Percentiles rank a stretch among this genome's conserved stretches.
phyloP scores from a whole-genome alignment of 768 basidiomycete genomes.

The Pleurotus tuber-regium region DNA sequence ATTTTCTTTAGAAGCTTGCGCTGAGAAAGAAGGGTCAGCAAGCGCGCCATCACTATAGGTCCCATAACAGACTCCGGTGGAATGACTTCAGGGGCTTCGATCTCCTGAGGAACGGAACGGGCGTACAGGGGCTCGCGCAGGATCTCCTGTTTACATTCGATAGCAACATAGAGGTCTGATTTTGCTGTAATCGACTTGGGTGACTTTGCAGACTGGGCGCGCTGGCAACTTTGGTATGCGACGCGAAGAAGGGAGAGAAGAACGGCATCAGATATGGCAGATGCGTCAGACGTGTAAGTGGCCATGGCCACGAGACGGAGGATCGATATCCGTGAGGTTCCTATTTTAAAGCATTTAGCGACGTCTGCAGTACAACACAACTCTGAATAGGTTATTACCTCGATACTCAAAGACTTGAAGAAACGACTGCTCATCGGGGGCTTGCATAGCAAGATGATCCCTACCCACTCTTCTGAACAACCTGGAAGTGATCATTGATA shows the following conservation, averaged over 20 bases:
- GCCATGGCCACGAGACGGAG: constrained; percentile 26
- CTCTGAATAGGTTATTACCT: constrained; percentile 12
- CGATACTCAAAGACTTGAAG: constrained; percentile 18
- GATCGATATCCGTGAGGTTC: constrained; percentile 23
- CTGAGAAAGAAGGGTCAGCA: constrained; percentile 26
- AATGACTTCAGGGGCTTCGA: constrained; percentile 19
- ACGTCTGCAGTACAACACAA: too few species aligned
- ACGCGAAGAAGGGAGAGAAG: constrained; percentile 25
- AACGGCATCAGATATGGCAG: constrained; percentile 20
- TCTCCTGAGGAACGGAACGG: constrained; percentile 12
- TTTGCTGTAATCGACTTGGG: background rate
- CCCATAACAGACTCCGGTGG: constrained; percentile 23
- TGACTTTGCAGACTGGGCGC: constrained; percentile 11
- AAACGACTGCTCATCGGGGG: constrained; percentile 13
- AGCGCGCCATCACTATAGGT: constrained; percentile 23
- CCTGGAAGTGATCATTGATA: constrained; percentile 10
- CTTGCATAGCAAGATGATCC: constrained; percentile 17
- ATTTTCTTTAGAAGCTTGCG: constrained; percentile 21
- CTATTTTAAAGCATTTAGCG: too few species aligned
- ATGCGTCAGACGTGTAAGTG: constrained; percentile 15
- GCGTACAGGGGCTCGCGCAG: constrained; percentile 21
- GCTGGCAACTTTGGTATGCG: constrained; percentile 18
- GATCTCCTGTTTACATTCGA: constrained; percentile 18
- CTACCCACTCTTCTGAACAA: constrained; percentile 15
- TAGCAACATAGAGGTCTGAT: constrained; percentile 7